Evolutionary conservation across 176 grass and related monocot genomes (phyloP).

Genomic region (Puya raimondii): DNA sequence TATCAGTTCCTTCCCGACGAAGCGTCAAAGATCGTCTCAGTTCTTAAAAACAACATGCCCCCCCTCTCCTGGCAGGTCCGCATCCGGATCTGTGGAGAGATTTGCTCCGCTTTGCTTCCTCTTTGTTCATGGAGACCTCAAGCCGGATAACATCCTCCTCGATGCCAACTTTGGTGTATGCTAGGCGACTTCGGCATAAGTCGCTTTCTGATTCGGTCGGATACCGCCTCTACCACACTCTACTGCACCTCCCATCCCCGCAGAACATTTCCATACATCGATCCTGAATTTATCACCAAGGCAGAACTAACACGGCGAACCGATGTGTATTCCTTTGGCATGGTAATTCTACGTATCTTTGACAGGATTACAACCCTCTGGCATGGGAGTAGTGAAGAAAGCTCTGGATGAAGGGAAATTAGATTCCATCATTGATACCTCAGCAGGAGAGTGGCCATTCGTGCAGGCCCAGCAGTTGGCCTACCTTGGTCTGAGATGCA

Average conservation of each 20-base stretch:
- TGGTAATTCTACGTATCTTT: slow-evolving; percentile 61
- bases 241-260: slow-evolving; percentile 25
- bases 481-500: slow-evolving; percentile 49
- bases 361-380: slow-evolving; percentile 41
- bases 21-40: slow-evolving; percentile 51
- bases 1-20: slow-evolving; percentile 74
- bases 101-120: slow-evolving; percentile 78
- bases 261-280: slow-evolving; percentile 39
- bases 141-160: slow-evolving; percentile 59
- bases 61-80: slow-evolving; percentile 58
- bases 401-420: slow-evolving; percentile 42
- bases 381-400: slow-evolving; percentile 45
- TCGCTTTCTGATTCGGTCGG: slow-evolving; percentile 27
- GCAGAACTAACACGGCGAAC: slow-evolving; percentile 42
- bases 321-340: slow-evolving; percentile 67
- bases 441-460: slow-evolving; percentile 65
- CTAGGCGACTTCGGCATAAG: slow-evolving; percentile 49
- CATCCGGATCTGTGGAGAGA: slow-evolving; percentile 50
- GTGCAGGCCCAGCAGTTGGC: slow-evolving; percentile 63
- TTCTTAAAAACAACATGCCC: slow-evolving; percentile 20
- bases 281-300: slow-evolving; percentile 46
- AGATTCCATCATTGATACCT: slow-evolving; percentile 42
- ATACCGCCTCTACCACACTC: slow-evolving; percentile 25
- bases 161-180: slow-evolving; percentile 62
- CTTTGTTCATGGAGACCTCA: slow-evolving; percentile 59